Evolutionary conservation across 176 grass and related monocot genomes (phyloP), one percentile per base, ranked within the genome.

Genomic region (Eleusine indica): DNA sequence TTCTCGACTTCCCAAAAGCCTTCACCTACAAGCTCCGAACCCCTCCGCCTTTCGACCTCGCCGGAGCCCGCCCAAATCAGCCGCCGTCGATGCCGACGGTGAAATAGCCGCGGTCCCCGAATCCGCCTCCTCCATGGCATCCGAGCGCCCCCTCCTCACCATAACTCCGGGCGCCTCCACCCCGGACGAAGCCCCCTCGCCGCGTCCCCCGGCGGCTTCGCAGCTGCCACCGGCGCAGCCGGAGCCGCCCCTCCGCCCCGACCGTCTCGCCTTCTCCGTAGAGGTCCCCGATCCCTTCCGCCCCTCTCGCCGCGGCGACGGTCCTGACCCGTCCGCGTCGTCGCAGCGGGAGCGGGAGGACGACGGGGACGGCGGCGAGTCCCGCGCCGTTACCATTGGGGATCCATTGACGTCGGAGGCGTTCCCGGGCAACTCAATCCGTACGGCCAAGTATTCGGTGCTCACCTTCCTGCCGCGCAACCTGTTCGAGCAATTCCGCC

Each of bases 401-500:
- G 91, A 97, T 54, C 60, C 85, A 52, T 88, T 68, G 15, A 37
- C 57, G 21, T 86, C 73, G 15, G 29, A 49, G 28, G 88, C 67
- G 48, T 87, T 91, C 70, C 48, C 78, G 0, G 91, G 89, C 3
- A 97, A 97, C 84, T 61, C 78, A 63, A 73, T 97, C 5, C 86
- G 90, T 9, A 97, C 92, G 9, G 69, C 92, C 7, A 94, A 94
- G 84, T 97, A 97, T 79, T 94, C 92, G 7, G 18, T 87, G 14
- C 71, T 94, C 43, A 94, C 90, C 35, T 97, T 97, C 46, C 78
- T 97, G 21, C 95, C 95, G 25, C 88, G 92, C 17, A 97, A 97
- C 84, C 90, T 97, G 44, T 97, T 94, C 86, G 95, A 97, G 57
- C 95, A 94, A 69, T 97, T 94, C 88, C 92, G 91, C n/a, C 86